Evolutionary conservation across 2,329 filamentous ascomycete species (phyloP), one percentile per base, ranked within the genome.

Genomic region (Cladosporium velox): DNA sequence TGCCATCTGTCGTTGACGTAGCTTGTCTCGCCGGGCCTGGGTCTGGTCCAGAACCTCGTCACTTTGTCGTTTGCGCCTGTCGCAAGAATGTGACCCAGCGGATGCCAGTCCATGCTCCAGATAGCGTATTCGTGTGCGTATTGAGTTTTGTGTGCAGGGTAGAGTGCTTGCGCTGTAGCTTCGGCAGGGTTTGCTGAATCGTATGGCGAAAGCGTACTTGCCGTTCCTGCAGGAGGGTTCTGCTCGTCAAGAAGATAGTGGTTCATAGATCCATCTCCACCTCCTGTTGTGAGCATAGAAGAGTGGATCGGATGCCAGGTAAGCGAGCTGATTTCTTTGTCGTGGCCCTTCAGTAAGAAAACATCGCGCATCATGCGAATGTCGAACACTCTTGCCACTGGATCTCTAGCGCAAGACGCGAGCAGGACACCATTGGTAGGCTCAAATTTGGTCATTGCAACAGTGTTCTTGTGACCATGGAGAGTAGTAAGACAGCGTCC

Each of bases 311-410:
- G 95, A 78, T 99, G 95, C 92, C 94, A 99, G 3, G 91, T 85
- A 60, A 99, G 81, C 0, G 93, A 96, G 14, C 92, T 94, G 67
- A 99, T 92, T 71, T 97, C 95, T 79, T 97, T 98, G 72, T 98
- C 93, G 76, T 98, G 93, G 8, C 95, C 95, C 72, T 94, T 91
- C 26, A 99, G 86, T 57, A 98, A 87, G 72, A 93, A 92, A 65
- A 98, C 93, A 77, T 99, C 95, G 69, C 95, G 91, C 95, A 99
- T 98, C 91, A 97, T 97, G 59, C 95, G 88, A 65, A 99, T 84
- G 77, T 99, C 95, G 74, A 98, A 98, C 55, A 99, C 88, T 67
- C 95, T 88, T 10, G 93, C 93, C 0, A 92, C 96, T 77, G 96
- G 92, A 74, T 99, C 95, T 76, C 95, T 87, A 52, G 93, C 95